phyloP scores from a whole-genome alignment of 2,329 filamentous ascomycete genomes.

The Colletotrichum sp. region DNA sequence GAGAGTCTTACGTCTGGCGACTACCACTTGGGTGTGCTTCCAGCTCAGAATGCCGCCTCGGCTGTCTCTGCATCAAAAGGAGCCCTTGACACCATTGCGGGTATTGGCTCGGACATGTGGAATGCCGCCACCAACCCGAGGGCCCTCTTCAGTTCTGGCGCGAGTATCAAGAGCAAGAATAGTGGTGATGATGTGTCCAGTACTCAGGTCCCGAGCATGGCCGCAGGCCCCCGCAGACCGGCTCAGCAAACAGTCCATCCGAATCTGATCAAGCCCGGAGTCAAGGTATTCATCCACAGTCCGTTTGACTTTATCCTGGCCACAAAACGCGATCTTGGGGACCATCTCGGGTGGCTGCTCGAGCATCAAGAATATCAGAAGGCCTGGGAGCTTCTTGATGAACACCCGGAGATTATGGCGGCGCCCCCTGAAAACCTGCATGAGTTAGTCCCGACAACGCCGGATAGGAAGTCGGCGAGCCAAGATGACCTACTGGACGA shows the following conservation, averaged over 20 bases:
- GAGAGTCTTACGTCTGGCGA: conserved; percentile 87
- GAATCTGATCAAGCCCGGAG: conserved; percentile 59
- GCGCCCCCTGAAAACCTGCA: conserved; percentile 42
- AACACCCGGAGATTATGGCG: conserved; percentile 78
- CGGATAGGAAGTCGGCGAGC: conserved; percentile 43
- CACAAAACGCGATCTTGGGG: conserved; percentile 83
- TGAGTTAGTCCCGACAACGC: conserved; percentile 45
- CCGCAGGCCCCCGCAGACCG: conserved; percentile 34
- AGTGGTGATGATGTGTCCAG: conserved; percentile 66
- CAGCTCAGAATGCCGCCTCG: conserved; percentile 71
- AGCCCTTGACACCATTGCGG: conserved; percentile 77
- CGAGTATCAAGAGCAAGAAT: conserved; percentile 71
- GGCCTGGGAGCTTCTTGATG: conserved; percentile 88
- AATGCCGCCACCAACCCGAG: conserved; percentile 89
- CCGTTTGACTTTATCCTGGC: conserved; percentile 96
- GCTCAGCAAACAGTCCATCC: conserved; percentile 45
- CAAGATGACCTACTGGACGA: conserved; percentile 79
- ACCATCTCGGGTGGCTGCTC: conserved; percentile 86
- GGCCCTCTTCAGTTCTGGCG: conserved; percentile 84
- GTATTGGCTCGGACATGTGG: conserved; percentile 79
- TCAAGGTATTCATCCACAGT: conserved; percentile 91
- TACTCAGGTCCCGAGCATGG: conserved; percentile 45
- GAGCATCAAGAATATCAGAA: conserved; percentile 82
- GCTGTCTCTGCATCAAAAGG: conserved; percentile 71
- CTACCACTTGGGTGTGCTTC: conserved; percentile 87